A percentile compares a stretch with the other conserved stretches of the same genome.
These are phyloP conservation scores for Strobilomyces dryophilus DNA, from an alignment of 768 basidiomycete species.

Conservation along the genomic window DNA sequence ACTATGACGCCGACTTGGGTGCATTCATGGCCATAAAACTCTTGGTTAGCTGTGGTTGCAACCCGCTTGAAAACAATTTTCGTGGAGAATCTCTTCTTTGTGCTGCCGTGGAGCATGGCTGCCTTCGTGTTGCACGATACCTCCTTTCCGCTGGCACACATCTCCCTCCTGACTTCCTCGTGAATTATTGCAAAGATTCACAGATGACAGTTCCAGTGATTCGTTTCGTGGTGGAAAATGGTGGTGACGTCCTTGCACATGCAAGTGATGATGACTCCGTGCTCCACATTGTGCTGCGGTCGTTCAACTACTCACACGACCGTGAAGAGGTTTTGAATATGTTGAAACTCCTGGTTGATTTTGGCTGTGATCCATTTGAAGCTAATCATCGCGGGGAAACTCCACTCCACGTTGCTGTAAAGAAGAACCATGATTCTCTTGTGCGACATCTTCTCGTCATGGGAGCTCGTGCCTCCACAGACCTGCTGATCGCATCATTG, in stretches of 20 bases:
- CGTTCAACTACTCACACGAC: neutral
- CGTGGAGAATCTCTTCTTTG: neutral
- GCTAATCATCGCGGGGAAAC: neutral
- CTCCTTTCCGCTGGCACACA: no score
- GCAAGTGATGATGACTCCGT: neutral
- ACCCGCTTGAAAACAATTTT: neutral
- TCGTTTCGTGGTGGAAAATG: neutral
- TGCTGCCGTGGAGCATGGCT: neutral
- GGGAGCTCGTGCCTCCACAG: no score
- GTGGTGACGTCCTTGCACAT: neutral
- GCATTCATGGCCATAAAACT: neutral
- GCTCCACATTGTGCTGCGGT: neutral
- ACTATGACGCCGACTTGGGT: no score
- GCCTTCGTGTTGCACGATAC: no score
- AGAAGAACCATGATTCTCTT: neutral
- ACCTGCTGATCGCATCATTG: no score
- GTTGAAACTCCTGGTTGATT: neutral
- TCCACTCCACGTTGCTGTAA: neutral
- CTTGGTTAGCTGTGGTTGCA: neutral
- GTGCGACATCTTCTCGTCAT: no score
- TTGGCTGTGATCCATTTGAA: neutral
- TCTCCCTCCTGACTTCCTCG: neutral
- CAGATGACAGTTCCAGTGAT: neutral
- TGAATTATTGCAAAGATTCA: neutral
- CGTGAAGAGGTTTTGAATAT: neutral